Evolutionary conservation across 2,329 filamentous ascomycete species (phyloP), one percentile per base, ranked within the genome.

Genomic region (Teratosphaeria zuluensis): DNA sequence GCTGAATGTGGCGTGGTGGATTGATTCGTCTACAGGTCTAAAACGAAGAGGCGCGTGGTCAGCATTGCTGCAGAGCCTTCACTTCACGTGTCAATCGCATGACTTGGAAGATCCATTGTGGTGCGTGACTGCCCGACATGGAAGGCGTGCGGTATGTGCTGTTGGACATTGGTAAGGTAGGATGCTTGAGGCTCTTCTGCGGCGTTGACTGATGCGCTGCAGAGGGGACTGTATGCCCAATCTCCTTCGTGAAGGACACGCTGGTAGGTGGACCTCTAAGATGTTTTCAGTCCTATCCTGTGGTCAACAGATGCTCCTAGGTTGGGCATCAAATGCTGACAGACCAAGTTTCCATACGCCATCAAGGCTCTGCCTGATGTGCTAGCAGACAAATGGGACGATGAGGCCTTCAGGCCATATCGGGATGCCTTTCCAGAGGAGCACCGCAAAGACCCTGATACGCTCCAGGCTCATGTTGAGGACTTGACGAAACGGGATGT

Each of bases 141-240:
- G 63, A 69, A 33, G 65, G 63, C 58, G 64, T 72, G 38, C 65
- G 68, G 51, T 66, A 65, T 56, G 65, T 74, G n/a, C 61, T 74
- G 21, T 68, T 74, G 30, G 72, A 74, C 61, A 74, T 74, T 55
- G 72, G 72, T 74, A 69, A 48, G 55, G 63, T 60, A 12, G 16
- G 35, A 53, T 35, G 42, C 46, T 35, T 53, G 42, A 46, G 3
- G 59, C 61, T 62, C 54, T 60, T 51, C 51, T 53, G 19, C 55
- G 33, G 53, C 32, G 38, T 19, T 16, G 42, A 56, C 57, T 62
- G 30, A 61, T 48, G 28, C 51, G n/a, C 55, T 11, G 48, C 51
- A 92, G 88, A 92, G 80, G 88, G 89, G 63, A 92, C 89, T 55
- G 85, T 92, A 63, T 91, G 88, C 73, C 87, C 87, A 66, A 90